Evolutionary conservation across 2,329 filamentous ascomycete genomes (phyloP), one percentile per base, ranked within the genome.

Genomic region (Scedosporium apiospermum): DNA sequence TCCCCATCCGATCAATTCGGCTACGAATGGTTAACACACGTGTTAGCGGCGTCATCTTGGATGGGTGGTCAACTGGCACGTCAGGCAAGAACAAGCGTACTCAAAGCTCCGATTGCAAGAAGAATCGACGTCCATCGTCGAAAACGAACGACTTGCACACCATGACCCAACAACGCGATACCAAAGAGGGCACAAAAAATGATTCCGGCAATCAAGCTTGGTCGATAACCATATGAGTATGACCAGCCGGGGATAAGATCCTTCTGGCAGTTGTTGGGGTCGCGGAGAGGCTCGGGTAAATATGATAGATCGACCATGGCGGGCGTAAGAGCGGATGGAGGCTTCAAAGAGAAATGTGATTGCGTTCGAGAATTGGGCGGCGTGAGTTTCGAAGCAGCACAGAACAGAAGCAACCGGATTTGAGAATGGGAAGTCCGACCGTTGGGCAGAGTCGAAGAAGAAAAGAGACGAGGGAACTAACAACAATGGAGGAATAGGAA

Each of bases 1-100:
- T 2, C 73, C 74, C 80, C 79, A 82, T 41, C 80, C 80, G 53
- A 81, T 69, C 9, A 78, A 64, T 65, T 81, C 79, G 63, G 69
- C 55, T 58, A 30, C 21, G 14, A 58, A 58, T 38, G 10, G 27
- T 18, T 16, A 16, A 6, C 7, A 18, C 4, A 10, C 23, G 12
- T 18, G 55, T 58, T 34, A 58, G 27, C 1, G 34, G 53, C 53
- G 34, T 6, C 14, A 7, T 4, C 34, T 30, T 12, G 5, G 10
- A 34, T 3, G 26, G 18, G 7, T 2, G 16, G 30, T 27, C 23
- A 14, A 12, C 53, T n/a, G 12, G 26, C 9, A 9, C 4, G 23
- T 14, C 10, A 21, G 34, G n/a, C 14, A 26, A 30, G 4, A 34
- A n/a, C 23, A 38, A 30, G 21, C 55, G 21, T 34, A 58, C 55